Percentiles rank a stretch among this genome's conserved stretches.
phyloP scores from a whole-genome alignment of 495 filamentous ascomycete species.

The Hyaloscypha finlandica region DNA sequence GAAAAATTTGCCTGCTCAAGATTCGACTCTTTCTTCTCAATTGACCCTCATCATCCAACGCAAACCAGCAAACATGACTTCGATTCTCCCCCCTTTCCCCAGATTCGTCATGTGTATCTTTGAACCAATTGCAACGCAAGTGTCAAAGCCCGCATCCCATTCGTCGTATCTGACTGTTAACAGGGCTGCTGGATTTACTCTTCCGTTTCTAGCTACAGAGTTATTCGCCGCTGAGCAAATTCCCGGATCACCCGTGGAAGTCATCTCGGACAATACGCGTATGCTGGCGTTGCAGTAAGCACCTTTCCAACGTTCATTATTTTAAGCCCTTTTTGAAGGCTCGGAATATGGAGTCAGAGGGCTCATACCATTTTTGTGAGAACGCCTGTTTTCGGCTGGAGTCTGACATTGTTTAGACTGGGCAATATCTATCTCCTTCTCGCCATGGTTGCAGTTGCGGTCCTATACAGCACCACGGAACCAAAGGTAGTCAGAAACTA shows the following conservation, averaged over 20 bases:
- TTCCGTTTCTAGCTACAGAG: constrained; percentile 54
- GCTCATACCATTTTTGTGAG: background rate
- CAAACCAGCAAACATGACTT: constrained; percentile 43
- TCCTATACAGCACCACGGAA: constrained; percentile 65
- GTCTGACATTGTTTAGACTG: constrained; percentile 50
- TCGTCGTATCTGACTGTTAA: background rate
- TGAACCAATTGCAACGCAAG: constrained; percentile 70
- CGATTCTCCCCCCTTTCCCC: constrained; percentile 52
- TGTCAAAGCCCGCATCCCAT: constrained; percentile 8
- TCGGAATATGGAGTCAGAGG: too few species aligned
- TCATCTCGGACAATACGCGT: constrained; percentile 34
- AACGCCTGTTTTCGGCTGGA: background rate
- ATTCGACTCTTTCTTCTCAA: background rate
- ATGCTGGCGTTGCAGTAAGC: constrained; percentile 40
- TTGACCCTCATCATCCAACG: background rate
- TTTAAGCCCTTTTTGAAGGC: background rate
- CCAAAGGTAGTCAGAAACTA: constrained; percentile 67
- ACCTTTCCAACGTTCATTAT: background rate
- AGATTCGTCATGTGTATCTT: constrained; percentile 59
- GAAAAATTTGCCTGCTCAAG: background rate
- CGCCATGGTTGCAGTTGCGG: constrained; percentile 59
- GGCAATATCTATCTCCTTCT: constrained; percentile 69
- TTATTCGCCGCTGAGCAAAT: constrained; percentile 65
- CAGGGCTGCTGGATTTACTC: constrained; percentile 58
- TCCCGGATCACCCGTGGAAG: constrained; percentile 36